Percentiles rank a stretch among this genome's conserved stretches.
Conservation (phyloP, 2,329 filamentous ascomycete species). For the Colletotrichum coccodes region DNA sequence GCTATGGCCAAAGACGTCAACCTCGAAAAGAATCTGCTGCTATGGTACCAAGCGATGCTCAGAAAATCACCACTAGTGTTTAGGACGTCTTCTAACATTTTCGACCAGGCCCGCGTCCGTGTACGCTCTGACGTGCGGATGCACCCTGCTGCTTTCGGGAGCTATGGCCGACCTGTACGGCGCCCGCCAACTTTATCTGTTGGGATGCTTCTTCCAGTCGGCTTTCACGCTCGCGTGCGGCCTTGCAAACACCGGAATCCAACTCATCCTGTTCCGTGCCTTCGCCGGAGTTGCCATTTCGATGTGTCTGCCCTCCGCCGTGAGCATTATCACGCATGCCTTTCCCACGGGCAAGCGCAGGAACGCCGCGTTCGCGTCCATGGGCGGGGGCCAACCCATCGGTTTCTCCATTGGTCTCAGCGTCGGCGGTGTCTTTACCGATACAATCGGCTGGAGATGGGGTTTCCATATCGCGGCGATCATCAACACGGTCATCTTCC, state of each 20-base stretch:
- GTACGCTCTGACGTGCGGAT: slow-evolving; percentile 21
- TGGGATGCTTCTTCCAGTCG: slow-evolving; percentile 28
- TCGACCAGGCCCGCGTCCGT: slow-evolving; percentile 16
- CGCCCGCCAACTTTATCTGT: slow-evolving; percentile 24
- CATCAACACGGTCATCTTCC: slow-evolving; percentile 51
- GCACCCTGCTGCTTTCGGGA: slow-evolving; percentile 16
- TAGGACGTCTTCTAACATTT: neutral
- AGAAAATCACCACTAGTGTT: fast-evolving
- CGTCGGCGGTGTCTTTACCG: slow-evolving; percentile 29
- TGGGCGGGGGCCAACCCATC: slow-evolving; percentile 31
- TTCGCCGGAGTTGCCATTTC: slow-evolving; percentile 32
- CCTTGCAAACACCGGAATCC: slow-evolving; percentile 19
- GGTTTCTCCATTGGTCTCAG: slow-evolving; percentile 30
- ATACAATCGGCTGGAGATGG: slow-evolving; percentile 31
- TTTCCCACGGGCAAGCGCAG: slow-evolving; percentile 22
- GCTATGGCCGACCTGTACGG: slow-evolving; percentile 31
- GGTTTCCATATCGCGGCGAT: slow-evolving; percentile 30
- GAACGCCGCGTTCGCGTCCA: slow-evolving; percentile 46
- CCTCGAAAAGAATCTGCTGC: neutral
- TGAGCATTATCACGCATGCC: slow-evolving; percentile 30
- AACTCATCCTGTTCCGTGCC: slow-evolving; percentile 29
- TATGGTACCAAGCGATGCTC: slow-evolving; percentile 7
- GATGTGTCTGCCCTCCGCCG: slow-evolving; percentile 29
- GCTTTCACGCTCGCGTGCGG: slow-evolving; percentile 29
- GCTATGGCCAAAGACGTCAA: slow-evolving; percentile 21